Evolutionary conservation across 2,329 filamentous ascomycete genomes (phyloP).

Genomic region (Colletotrichum sidae): DNA sequence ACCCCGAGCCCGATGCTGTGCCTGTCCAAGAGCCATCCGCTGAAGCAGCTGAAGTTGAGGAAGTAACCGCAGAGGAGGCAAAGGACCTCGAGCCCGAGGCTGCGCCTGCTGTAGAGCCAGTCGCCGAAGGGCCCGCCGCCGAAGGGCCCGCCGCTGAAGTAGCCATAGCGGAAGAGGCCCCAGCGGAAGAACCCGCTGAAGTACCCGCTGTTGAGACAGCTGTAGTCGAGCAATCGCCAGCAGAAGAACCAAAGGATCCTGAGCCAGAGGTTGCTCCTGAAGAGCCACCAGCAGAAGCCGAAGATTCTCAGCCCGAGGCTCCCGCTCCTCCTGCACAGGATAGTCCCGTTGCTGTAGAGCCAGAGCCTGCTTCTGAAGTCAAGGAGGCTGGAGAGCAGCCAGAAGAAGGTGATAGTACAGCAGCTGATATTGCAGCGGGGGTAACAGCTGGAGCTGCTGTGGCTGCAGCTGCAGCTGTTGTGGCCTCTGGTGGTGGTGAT

Average conservation of each 20-base stretch:
- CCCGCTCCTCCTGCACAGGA: constrained; percentile 5
- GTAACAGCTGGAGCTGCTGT: constrained; percentile 5
- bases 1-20: constrained; percentile 7
- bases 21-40: background rate
- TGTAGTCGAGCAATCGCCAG: background rate
- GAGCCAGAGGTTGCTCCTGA: background rate
- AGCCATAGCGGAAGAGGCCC: background rate
- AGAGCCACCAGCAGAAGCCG: background rate
- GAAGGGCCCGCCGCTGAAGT: constrained; percentile 2
- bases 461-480: background rate
- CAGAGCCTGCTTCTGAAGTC: constrained; percentile 12
- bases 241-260: constrained; percentile 3
- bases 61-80: background rate
- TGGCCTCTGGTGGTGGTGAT: background rate
- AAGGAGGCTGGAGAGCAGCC: constrained; percentile 14
- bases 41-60: background rate
- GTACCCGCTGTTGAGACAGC: background rate
- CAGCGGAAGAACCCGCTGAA: background rate
- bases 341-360: background rate
- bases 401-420: constrained; percentile 3
- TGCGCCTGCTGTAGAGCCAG: background rate
- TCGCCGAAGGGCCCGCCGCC: background rate
- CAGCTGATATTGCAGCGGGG: constrained; percentile 12
- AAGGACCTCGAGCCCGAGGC: background rate
- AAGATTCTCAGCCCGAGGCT: constrained; percentile 4